Evolutionary conservation across 768 basidiomycete genomes (phyloP), one percentile per base, ranked within the genome.

Genomic region (Xerocomellus intermedius): DNA sequence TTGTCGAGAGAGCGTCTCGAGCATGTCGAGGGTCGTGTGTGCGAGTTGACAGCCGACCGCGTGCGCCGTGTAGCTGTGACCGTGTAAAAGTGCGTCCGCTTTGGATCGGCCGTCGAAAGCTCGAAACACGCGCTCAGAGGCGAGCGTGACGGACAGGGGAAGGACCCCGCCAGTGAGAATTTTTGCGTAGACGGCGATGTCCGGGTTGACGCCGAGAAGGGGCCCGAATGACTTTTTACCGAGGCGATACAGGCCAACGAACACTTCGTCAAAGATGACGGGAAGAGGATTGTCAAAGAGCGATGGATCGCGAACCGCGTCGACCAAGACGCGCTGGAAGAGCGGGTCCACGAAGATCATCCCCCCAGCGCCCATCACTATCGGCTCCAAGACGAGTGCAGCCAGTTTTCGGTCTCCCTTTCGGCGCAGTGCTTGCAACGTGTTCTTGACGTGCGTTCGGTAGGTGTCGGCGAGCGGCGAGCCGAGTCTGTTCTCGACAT

Each of bases 341-440:
- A 98, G 84, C 9, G 96, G 96, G 67, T 98, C 96, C 24, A 98
- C 92, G 65, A 98, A 98, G 30, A 94, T 78, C 96, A 98, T 98
- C 0, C 96, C 96, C 1, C 92, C 96, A 0, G 96, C 94, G 14
- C 96, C 96, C 82, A 98, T 89, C 24, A 94, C 82, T 22, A 95
- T 78, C 0, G 96, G 96, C 67, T 98, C 96, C 28, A 98, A 74
- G 7, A 98, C 85, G 17, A 98, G 77, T 0, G 92, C 90, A 2
- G 85, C 89, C 4, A 91, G 69, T 22, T 73, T 76, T 1, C 72
- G 75, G 4, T 66, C 64, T 12, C 78, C 77, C 1, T 68, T 69
- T 37, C 63, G 59, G 26, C 78, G 65, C 13, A 89, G 70, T 5
- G 72, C 70, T 16, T 75, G 72, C 16, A 96, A 70, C 5, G 79